Conservation (phyloP, 176 grass and related monocot species). For the Aegilops tauschii region DNA sequence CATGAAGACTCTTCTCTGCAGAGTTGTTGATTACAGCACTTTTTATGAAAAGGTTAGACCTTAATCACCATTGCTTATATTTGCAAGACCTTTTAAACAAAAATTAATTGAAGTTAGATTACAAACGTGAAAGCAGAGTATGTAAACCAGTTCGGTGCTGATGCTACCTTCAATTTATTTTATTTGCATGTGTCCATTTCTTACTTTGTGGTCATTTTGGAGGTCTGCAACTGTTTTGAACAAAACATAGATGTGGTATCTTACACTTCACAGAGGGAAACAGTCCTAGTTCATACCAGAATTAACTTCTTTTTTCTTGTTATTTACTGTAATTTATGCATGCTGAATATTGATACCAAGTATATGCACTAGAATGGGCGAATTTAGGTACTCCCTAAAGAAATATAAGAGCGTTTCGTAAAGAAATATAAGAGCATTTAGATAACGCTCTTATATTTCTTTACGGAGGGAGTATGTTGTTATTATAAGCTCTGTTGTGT, state of each 20-base stretch:
- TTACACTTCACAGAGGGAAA: not conserved
- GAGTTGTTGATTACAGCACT: not conserved
- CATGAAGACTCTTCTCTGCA: not conserved
- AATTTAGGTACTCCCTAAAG: not conserved
- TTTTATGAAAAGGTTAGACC: constrained; percentile 15
- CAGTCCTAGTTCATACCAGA: not conserved
- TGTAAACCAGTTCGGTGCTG: not conserved
- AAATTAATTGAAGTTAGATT: not conserved
- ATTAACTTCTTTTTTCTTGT: not conserved
- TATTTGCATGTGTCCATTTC: not conserved
- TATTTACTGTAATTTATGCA: not conserved
- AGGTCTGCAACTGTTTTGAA: not conserved
- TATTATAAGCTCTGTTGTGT: not conserved
- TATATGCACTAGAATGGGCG: not conserved
- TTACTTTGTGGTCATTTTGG: not conserved
- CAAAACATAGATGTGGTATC: not conserved
- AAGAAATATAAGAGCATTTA: too few species aligned
- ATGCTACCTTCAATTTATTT: not conserved
- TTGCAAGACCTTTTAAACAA: not conserved
- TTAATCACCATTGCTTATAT: not conserved
- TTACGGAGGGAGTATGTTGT: not conserved
- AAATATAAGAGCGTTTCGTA: too few species aligned
- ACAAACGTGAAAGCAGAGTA: not conserved
- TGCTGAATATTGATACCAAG: not conserved
- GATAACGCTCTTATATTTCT: too few species aligned